Conservation (phyloP, 495 filamentous ascomycete genomes). For the Tuber magnatum region DNA sequence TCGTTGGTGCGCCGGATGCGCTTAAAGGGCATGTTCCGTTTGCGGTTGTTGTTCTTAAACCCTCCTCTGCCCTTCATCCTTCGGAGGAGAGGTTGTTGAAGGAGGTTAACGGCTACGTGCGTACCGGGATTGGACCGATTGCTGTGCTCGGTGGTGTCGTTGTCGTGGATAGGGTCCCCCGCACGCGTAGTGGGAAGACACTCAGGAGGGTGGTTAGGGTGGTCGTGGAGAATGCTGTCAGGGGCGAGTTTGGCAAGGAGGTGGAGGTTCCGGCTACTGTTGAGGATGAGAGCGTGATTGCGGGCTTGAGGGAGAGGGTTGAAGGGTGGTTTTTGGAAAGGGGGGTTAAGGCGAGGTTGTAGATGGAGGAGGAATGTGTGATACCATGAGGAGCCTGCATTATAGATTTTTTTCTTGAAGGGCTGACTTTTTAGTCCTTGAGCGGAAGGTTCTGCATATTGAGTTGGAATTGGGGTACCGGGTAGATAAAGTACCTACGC, state of each 20-base stretch:
- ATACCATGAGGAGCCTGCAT: background rate
- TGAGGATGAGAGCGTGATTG: slow-evolving; percentile 49
- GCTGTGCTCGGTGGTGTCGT: slow-evolving; percentile 78
- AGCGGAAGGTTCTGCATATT: background rate
- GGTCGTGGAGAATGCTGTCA: slow-evolving; percentile 62
- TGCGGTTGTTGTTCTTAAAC: slow-evolving; percentile 66
- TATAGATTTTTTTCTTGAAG: background rate
- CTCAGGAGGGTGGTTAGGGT: slow-evolving; percentile 71
- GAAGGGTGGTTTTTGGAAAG: slow-evolving; percentile 48
- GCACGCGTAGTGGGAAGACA: slow-evolving; percentile 83
- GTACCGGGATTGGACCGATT: slow-evolving; percentile 81
- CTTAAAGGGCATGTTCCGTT: slow-evolving; percentile 89
- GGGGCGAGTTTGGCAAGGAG: slow-evolving; percentile 46
- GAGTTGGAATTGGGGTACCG: background rate
- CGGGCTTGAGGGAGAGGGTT: slow-evolving; percentile 47
- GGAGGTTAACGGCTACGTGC: slow-evolving; percentile 58
- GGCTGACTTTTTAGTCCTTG: background rate
- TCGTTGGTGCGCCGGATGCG: slow-evolving; percentile 74
- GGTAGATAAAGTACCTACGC: no score
- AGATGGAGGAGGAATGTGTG: slow-evolving; percentile 11
- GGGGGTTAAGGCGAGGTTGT: slow-evolving; percentile 55
- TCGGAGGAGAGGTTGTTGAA: slow-evolving; percentile 20
- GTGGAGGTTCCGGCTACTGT: slow-evolving; percentile 52
- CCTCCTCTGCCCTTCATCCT: slow-evolving; percentile 30
- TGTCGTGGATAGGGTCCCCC: slow-evolving; percentile 76